Conservation (phyloP, 2,329 filamentous ascomycete genomes). For the Fusarium sp. region DNA sequence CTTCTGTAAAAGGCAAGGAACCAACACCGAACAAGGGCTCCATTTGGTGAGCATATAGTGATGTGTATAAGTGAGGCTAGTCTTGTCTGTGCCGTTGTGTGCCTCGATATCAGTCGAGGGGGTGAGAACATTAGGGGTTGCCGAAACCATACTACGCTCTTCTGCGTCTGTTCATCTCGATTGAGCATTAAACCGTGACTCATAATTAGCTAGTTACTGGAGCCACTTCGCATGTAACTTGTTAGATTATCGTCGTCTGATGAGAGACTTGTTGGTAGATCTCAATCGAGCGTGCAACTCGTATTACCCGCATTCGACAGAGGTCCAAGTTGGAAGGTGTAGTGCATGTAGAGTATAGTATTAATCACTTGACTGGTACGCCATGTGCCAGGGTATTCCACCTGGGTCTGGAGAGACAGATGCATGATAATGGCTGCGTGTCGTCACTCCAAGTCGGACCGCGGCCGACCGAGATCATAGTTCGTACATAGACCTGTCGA, state of each 20-base stretch:
- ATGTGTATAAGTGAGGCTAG: constrained; percentile 9
- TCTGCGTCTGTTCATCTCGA: constrained; percentile 27
- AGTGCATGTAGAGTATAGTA: constrained; percentile 28
- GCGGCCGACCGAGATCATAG: constrained; percentile 17
- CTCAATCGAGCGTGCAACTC: constrained; percentile 32
- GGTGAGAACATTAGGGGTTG: constrained; percentile 9
- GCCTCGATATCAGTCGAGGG: constrained; percentile 20
- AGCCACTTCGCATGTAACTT: constrained; percentile 41
- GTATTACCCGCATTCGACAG: constrained; percentile 25
- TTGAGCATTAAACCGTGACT: constrained; percentile 15
- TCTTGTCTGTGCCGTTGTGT: constrained; percentile 21
- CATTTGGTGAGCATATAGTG: constrained; percentile 12
- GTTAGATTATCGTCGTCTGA: constrained; percentile 35
- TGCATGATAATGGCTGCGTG: constrained; percentile 32
- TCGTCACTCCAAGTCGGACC: constrained; percentile 22
- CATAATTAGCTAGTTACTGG: constrained; percentile 5
- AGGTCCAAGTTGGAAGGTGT: constrained; percentile 35
- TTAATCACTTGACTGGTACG: constrained; percentile 48
- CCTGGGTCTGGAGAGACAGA: constrained; percentile 31
- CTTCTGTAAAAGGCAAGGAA: not conserved
- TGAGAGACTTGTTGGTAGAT: constrained; percentile 27
- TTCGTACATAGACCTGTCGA: constrained; percentile 12
- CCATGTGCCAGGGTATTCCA: constrained; percentile 44
- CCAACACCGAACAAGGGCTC: constrained; percentile 26
- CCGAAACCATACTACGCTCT: constrained; percentile 14